Percentiles rank a stretch among this genome's conserved stretches.
Conservation (phyloP, 768 basidiomycete genomes). For the Lactifluus hygrophoroides region DNA sequence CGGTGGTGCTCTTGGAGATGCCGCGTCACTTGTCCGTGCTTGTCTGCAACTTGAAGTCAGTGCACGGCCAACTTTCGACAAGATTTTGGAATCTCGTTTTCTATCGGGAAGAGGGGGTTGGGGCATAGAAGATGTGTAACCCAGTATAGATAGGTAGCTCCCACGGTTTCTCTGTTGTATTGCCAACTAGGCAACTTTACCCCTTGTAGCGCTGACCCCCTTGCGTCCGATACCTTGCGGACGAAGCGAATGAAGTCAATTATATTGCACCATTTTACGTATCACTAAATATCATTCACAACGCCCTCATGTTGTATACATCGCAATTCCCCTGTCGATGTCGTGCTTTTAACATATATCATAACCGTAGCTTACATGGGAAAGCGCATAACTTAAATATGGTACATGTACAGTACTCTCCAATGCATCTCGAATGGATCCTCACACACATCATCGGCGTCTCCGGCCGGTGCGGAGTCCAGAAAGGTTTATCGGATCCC, state of each 20-base stretch:
- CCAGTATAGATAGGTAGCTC: background rate
- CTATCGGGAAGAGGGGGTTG: slow-evolving; percentile 73
- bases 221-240: slow-evolving; percentile 10
- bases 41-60: slow-evolving; percentile 76
- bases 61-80: slow-evolving; percentile 80
- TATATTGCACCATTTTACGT: background rate
- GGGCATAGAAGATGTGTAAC: slow-evolving; percentile 32
- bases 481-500: slow-evolving; percentile 19
- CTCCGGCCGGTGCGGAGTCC: slow-evolving; percentile 12
- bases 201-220: slow-evolving; percentile 1
- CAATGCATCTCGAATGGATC: no score
- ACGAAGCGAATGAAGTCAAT: background rate
- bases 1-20: slow-evolving; percentile 78
- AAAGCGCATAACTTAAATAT: slow-evolving; percentile 1
- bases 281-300: slow-evolving; percentile 2
- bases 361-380: slow-evolving; percentile 3
- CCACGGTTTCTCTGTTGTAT: background rate
- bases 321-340: background rate
- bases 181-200: background rate
- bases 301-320: slow-evolving; percentile 5
- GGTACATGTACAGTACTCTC: no score
- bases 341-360: background rate
- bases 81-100: slow-evolving; percentile 72
- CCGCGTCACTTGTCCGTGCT: slow-evolving; percentile 70
- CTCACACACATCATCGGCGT: no score